Evolutionary conservation across 441 rosid genomes (phyloP).

Genomic region (Flueggea neowawraea): DNA sequence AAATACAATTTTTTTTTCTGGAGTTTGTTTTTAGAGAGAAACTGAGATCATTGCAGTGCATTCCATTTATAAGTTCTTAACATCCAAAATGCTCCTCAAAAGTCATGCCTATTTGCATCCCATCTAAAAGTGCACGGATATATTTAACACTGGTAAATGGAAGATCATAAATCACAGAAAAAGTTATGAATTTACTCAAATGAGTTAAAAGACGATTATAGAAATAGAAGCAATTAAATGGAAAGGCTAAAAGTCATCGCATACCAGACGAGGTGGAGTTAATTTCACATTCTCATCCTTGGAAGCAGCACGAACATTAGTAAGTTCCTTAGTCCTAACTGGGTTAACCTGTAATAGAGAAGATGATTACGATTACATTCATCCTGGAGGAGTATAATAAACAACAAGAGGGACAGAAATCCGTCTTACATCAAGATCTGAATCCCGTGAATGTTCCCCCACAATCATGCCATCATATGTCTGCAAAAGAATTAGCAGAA

Average conservation of each 20-base stretch:
- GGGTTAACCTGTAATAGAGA: constrained; percentile 67
- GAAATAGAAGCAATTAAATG: background rate
- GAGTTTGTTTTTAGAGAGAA: too few species aligned
- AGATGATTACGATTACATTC: constrained; percentile 12
- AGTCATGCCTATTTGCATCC: too few species aligned
- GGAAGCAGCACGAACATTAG: constrained; percentile 71
- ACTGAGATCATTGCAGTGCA: too few species aligned
- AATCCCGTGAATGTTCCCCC: constrained; percentile 95
- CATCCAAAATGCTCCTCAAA: too few species aligned
- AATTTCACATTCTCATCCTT: constrained; percentile 91
- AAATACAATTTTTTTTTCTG: background rate
- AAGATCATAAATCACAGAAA: background rate
- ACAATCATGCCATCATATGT: constrained; percentile 97
- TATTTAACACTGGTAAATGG: too few species aligned
- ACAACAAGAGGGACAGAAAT: constrained; percentile 10
- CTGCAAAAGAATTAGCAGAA: constrained; percentile 35
- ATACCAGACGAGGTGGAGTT: constrained; percentile 89
- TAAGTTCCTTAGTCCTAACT: constrained; percentile 77
- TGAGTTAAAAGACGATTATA: background rate
- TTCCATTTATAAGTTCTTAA: too few species aligned
- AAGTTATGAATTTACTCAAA: background rate
- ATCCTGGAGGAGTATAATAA: constrained; percentile 6
- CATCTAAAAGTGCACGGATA: background rate
- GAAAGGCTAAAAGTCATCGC: constrained; percentile 14
- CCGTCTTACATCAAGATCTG: constrained; percentile 95